Evolutionary conservation across 140 eudicot genomes (phyloP), one percentile per base, ranked within the genome.

Genomic region (Erigeron philadelphicus): DNA sequence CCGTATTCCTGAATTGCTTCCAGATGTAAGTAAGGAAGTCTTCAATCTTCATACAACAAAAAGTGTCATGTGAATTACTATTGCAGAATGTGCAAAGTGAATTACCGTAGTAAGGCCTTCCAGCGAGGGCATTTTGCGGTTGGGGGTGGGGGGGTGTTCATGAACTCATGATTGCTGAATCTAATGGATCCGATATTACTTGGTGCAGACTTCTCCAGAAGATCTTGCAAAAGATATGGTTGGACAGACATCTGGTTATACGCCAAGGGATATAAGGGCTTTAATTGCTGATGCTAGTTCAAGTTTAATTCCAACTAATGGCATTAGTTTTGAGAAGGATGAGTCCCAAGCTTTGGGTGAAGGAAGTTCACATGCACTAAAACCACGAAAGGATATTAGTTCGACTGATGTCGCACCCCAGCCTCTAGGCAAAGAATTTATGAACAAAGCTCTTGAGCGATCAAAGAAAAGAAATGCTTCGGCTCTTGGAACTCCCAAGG

Each of bases 181-280:
- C 70, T 73, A 74, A 75, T 73, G 61, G 66, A 56, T 67, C 60
- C 72, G 75, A 71, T 76, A 44, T 76, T 76, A 55, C 46, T 75
- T 47, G 13, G 68, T 76, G 75, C 87, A 92, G 98, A 75, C 72
- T 52, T 79, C 85, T 63, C 56, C 78, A 10, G 90, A 88, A 75
- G 91, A 84, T 66, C 80, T 88, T 78, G 85, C 81, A 60, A 86
- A 92, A 71, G 96, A 88, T 68, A 67, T 92, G 66, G 88, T 87
- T 76, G 95, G 96, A 49, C 98, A 88, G 74, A 92, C 98, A 58
- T 88, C 96, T 43, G 96, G 98, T 53, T 92, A 77, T 72, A 84
- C 81, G 88, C 93, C 98, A 40, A 86, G 96, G 79, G 98, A 92
- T 83, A 74, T 92, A 58, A 73, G 77, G 79, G 87, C 98, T 66